A percentile compares a stretch with the other conserved stretches of the same genome.
phyloP scores from a whole-genome alignment of 805 yeast species.

The Ogataea zsoltii region DNA sequence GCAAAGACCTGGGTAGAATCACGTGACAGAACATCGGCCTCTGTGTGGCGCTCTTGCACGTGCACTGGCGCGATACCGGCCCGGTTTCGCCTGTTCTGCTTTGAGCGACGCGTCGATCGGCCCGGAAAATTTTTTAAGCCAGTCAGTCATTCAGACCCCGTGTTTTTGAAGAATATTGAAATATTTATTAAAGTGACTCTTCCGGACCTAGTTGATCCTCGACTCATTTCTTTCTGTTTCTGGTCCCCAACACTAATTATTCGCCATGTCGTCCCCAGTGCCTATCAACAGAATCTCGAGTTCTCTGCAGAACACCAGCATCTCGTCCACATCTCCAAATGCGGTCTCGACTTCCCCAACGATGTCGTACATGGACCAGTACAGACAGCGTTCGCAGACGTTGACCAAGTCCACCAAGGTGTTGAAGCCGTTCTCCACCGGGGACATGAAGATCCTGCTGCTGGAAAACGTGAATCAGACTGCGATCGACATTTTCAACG shows the following conservation, averaged over 20 bases:
- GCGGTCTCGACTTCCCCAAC: conserved; percentile 85
- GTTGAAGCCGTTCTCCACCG: conserved; percentile 92
- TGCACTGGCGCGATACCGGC: neutral
- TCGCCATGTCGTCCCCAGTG: conserved; percentile 63
- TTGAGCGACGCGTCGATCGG: conserved; percentile 1
- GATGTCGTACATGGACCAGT: conserved; percentile 61
- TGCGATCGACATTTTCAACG: conserved; percentile 79
- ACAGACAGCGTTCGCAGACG: conserved; percentile 41
- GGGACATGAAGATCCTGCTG: conserved; percentile 87
- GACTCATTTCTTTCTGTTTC: neutral
- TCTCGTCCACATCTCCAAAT: conserved; percentile 53
- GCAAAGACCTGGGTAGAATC: neutral
- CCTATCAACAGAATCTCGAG: conserved; percentile 57
- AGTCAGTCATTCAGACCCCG: conserved; percentile 4
- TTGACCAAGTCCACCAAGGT: conserved; percentile 57
- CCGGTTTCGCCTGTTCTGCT: neutral
- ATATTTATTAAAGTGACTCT: conserved; percentile 3
- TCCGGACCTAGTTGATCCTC: neutral
- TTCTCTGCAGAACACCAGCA: conserved; percentile 50
- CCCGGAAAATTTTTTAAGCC: neutral
- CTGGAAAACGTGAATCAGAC: conserved; percentile 93
- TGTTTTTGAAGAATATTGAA: neutral
- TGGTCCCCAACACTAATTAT: neutral
- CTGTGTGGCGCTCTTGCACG: neutral
- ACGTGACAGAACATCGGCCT: neutral